Percentiles rank a stretch among this genome's conserved stretches.
Conservation (phyloP, 2,329 filamentous ascomycete genomes). For the Botrytis cinerea region DNA sequence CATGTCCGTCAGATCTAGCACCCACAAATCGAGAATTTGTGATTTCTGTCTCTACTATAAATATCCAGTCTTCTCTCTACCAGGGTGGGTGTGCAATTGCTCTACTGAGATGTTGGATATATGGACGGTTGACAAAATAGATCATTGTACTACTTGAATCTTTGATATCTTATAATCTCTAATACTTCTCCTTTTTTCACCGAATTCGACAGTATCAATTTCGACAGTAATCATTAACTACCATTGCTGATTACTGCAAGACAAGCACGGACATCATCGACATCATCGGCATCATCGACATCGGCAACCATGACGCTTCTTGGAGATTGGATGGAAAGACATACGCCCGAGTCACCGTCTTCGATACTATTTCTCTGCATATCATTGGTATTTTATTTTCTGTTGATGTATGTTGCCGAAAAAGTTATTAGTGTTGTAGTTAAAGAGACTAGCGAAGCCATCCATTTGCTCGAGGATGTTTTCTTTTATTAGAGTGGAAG, state of each 20-base stretch:
- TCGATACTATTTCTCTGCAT: neutral
- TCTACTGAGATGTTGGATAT: neutral
- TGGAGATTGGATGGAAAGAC: neutral
- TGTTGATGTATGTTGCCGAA: neutral
- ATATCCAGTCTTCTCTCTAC: neutral
- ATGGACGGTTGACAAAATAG: neutral
- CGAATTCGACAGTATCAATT: neutral
- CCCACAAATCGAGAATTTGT: neutral
- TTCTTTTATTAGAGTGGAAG: neutral
- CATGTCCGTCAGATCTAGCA: neutral
- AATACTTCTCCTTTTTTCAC: neutral
- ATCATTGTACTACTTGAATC: neutral
- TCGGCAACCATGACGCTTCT: neutral
- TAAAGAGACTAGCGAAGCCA: neutral
- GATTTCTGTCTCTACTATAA: neutral
- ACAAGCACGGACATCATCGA: neutral
- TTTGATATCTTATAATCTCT: neutral
- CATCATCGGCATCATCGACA: neutral
- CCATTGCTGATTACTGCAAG: too few relatives aligned
- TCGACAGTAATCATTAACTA: neutral
- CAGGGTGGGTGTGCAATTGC: neutral
- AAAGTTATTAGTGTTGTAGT: neutral
- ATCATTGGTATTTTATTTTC: neutral
- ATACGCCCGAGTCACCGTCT: neutral
- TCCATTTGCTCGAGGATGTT: neutral